These are phyloP conservation scores for Spiromastix sp. DNA, from an alignment of 2,329 filamentous ascomycete species.

Conservation along the genomic window DNA sequence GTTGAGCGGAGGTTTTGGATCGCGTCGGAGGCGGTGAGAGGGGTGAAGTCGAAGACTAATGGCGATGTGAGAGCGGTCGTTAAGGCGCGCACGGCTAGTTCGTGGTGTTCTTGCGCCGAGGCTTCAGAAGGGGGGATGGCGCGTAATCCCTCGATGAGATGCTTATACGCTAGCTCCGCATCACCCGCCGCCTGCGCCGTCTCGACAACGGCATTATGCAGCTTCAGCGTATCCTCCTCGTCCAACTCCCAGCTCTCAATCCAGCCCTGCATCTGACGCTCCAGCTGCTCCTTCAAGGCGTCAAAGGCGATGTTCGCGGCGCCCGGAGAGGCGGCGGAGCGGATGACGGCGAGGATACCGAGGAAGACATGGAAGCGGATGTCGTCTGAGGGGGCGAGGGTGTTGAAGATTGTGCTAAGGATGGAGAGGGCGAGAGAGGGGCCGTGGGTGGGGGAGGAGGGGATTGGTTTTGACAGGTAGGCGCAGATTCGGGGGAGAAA, in stretches of 20 bases:
- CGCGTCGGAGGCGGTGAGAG: constrained; percentile 59
- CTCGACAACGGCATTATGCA: constrained; percentile 75
- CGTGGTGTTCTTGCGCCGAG: constrained; percentile 43
- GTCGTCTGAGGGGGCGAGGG: constrained; percentile 64
- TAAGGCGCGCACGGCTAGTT: constrained; percentile 53
- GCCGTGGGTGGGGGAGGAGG: constrained; percentile 76
- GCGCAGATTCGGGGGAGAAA: constrained; percentile 81
- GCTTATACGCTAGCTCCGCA: constrained; percentile 63
- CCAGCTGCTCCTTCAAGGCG: constrained; percentile 69
- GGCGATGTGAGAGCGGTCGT: constrained; percentile 57
- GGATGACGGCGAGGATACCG: constrained; percentile 76
- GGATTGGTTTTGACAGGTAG: constrained; percentile 79
- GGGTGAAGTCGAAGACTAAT: constrained; percentile 62
- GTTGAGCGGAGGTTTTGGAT: constrained; percentile 80
- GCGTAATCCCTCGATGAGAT: constrained; percentile 65
- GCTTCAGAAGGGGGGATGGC: constrained; percentile 56
- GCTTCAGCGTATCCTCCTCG: constrained; percentile 70
- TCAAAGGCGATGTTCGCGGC: constrained; percentile 68
- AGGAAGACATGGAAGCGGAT: constrained; percentile 85
- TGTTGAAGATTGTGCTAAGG: constrained; percentile 94
- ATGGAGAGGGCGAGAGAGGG: constrained; percentile 78
- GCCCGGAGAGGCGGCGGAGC: constrained; percentile 54
- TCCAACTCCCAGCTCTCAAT: constrained; percentile 72
- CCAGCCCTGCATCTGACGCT: constrained; percentile 68
- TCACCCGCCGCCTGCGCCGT: constrained; percentile 70